Percentiles rank a stretch among this genome's conserved stretches.
Conservation (phyloP, 768 basidiomycete genomes). For the Boletus reticuloceps region DNA sequence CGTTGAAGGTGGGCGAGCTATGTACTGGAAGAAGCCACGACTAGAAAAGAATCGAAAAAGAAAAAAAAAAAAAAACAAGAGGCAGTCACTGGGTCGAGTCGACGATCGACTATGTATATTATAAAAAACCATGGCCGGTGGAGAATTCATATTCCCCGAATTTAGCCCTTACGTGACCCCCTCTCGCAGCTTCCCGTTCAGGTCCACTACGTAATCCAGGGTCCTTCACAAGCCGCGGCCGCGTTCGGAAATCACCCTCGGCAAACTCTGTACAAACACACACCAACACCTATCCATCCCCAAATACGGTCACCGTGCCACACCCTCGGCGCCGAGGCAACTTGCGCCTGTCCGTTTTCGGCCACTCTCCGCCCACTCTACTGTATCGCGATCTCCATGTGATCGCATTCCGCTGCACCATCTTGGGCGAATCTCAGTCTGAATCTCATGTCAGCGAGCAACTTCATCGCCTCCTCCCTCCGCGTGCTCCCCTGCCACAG, state of each 20-base stretch:
- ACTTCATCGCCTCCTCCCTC: constrained; percentile 15
- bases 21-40: constrained; percentile 31
- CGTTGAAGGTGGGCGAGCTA: constrained; percentile 30
- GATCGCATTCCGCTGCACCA: constrained; percentile 31
- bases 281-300: constrained; percentile 16
- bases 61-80: constrained; percentile 25
- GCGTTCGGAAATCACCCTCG: constrained; percentile 40
- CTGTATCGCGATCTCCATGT: constrained; percentile 34
- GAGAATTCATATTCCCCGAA: constrained; percentile 40
- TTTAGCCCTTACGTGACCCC: constrained; percentile 34
- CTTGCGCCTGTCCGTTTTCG: constrained; percentile 27
- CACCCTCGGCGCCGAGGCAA: constrained; percentile 43
- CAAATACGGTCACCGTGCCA: constrained; percentile 27
- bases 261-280: constrained; percentile 29
- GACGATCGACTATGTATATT: constrained; percentile 38
- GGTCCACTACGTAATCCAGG: constrained; percentile 34
- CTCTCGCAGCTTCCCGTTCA: constrained; percentile 24
- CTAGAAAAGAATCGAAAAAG: constrained; percentile 11
- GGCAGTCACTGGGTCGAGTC: constrained; percentile 25
- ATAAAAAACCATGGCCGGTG: constrained; percentile 36
- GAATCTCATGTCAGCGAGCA: constrained; percentile 30
- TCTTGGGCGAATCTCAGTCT: constrained; percentile 32
- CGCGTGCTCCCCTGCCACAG: constrained; percentile 15
- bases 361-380: constrained; percentile 32
- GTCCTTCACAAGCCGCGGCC: constrained; percentile 35